Evolutionary conservation across 1,284 basidiomycete genomes (phyloP).

Genomic region (Malassezia psittaci): DNA sequence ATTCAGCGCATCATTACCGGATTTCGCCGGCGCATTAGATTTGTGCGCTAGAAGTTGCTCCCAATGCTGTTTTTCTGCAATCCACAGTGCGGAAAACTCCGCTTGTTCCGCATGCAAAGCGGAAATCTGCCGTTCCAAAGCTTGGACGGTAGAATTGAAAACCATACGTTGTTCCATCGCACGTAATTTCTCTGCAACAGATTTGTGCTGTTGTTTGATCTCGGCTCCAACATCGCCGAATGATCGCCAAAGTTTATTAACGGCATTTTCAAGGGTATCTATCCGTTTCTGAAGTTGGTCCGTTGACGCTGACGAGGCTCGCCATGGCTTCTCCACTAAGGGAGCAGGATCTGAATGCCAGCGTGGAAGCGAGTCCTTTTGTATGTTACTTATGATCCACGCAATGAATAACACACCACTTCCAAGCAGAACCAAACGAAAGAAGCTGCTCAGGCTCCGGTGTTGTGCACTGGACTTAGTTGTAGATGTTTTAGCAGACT

Average conservation of each 20-base stretch:
- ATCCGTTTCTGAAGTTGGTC: constrained; percentile 6
- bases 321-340: constrained; percentile 1
- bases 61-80: constrained; percentile 3
- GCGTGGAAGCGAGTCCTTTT: not conserved
- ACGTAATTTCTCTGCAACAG: not conserved
- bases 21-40: not conserved
- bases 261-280: constrained; percentile 6
- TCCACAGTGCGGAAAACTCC: not conserved
- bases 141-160: not conserved
- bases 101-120: constrained; percentile 1
- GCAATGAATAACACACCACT: not conserved
- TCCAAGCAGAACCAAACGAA: not conserved
- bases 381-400: not conserved
- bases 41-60: constrained; percentile 4
- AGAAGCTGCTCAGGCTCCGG: not conserved
- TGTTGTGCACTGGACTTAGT: too few relatives aligned
- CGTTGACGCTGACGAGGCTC: not conserved
- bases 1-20: not conserved
- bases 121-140: not conserved
- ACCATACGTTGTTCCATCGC: constrained; percentile 2
- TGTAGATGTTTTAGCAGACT: not conserved
- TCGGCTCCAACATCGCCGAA: constrained; percentile 3
- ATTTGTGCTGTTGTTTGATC: not conserved
- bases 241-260: constrained; percentile 11
- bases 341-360: not conserved